Percentiles rank a stretch among this genome's conserved stretches.
These are phyloP conservation scores for Hyphopichia fennica DNA, from an alignment of 1,139 yeast species.

Conservation along the genomic window DNA sequence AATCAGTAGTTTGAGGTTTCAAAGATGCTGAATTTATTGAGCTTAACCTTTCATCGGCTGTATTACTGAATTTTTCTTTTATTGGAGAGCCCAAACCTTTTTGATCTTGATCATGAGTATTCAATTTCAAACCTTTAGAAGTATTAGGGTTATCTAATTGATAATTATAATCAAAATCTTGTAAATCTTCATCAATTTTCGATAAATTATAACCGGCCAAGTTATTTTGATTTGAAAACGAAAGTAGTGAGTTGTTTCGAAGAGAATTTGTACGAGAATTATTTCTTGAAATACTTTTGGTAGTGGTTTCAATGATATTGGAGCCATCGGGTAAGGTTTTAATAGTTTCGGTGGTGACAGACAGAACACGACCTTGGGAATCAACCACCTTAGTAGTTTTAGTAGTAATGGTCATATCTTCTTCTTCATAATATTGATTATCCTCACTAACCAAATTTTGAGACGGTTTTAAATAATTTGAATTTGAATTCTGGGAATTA, in stretches of 20 bases:
- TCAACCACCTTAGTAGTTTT: slow-evolving; percentile 49
- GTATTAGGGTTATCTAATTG: slow-evolving; percentile 21
- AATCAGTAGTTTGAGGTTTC: not conserved
- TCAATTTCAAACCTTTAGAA: not conserved
- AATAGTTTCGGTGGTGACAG: slow-evolving; percentile 45
- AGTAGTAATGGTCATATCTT: slow-evolving; percentile 35
- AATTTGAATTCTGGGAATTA: slow-evolving; percentile 2
- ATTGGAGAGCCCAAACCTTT: slow-evolving; percentile 2
- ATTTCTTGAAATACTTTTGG: slow-evolving; percentile 41
- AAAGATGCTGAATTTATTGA: not conserved
- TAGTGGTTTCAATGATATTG: slow-evolving; percentile 45
- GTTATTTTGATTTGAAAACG: slow-evolving; percentile 9
- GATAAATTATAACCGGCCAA: slow-evolving; percentile 25
- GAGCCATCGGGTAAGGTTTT: slow-evolving; percentile 47
- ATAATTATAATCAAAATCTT: slow-evolving; percentile 46
- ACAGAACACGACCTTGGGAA: slow-evolving; percentile 40
- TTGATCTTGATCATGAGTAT: not conserved
- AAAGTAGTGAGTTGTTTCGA: slow-evolving; percentile 15
- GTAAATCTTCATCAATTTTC: slow-evolving; percentile 47
- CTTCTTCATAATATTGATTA: slow-evolving; percentile 18
- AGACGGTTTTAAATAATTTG: slow-evolving; percentile 1
- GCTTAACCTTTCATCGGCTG: not conserved
- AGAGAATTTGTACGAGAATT: slow-evolving; percentile 36
- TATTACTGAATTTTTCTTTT: not conserved
- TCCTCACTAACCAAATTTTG: slow-evolving; percentile 7